phyloP scores from a whole-genome alignment of 2,329 filamentous ascomycete species.

The Juglanconis juglandina region DNA sequence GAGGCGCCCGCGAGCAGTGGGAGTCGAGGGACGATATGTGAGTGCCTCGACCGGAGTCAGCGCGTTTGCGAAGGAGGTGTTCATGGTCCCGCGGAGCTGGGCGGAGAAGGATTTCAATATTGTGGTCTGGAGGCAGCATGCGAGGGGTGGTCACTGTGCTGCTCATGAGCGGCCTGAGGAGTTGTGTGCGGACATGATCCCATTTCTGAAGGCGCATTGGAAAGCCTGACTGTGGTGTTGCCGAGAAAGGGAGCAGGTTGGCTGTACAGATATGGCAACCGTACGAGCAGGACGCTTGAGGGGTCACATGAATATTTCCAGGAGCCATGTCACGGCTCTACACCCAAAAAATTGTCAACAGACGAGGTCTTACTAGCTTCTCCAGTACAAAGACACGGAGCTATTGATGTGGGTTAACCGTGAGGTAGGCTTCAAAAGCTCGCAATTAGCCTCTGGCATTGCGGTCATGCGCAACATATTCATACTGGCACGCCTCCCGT shows the following conservation, averaged over 20 bases:
- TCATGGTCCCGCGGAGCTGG: neutral
- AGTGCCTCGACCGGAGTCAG: neutral
- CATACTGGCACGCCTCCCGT: neutral
- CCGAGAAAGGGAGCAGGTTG: neutral
- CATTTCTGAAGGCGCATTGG: neutral
- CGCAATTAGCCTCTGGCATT: no score
- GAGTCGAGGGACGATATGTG: neutral
- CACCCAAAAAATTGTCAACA: no score
- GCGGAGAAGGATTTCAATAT: neutral
- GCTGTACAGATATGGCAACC: neutral
- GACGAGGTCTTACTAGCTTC: no score
- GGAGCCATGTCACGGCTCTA: no score
- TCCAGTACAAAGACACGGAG: no score
- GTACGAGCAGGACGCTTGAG: no score
- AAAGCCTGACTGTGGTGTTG: neutral
- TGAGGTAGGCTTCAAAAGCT: no score
- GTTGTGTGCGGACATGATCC: neutral
- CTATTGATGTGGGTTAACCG: no score
- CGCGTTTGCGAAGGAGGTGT: neutral
- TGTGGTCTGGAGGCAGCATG: neutral
- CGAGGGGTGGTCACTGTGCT: neutral
- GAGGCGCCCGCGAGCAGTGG: conserved; percentile 9
- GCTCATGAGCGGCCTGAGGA: neutral
- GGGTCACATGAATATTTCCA: no score
- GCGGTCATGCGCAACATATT: no score